Conservation (phyloP, 257 asterid genomes). For the Cinchona pubescens region DNA sequence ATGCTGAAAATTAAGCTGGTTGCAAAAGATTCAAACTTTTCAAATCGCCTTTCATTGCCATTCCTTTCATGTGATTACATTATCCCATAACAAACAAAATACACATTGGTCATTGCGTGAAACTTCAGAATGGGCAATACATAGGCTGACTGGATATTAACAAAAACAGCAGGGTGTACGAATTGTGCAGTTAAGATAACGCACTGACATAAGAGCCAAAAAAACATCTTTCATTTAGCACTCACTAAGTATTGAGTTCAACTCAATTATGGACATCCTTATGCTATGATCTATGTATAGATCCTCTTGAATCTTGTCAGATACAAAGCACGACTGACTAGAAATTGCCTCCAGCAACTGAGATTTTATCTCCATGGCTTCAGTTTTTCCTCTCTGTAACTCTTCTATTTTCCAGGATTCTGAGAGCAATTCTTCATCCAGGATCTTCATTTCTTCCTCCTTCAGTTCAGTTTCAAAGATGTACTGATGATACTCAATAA, state of each 20-base stretch:
- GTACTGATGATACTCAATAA: conserved; percentile 55
- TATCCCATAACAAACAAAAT: too few relatives aligned
- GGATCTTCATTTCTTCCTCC: conserved; percentile 56
- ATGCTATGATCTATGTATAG: conserved; percentile 47
- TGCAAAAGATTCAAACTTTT: too few relatives aligned
- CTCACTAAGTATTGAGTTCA: conserved; percentile 36
- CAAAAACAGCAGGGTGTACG: conserved; percentile 2
- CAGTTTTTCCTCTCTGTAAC: conserved; percentile 36
- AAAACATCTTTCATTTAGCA: conserved; percentile 15
- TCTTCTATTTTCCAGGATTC: conserved; percentile 37
- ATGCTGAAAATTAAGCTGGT: too few relatives aligned
- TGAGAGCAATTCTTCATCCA: conserved; percentile 48
- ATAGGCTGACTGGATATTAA: background rate
- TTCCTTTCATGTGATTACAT: background rate
- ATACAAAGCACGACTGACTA: conserved; percentile 40
- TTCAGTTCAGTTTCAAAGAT: conserved; percentile 56
- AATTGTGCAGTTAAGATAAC: conserved; percentile 7
- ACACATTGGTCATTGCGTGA: background rate
- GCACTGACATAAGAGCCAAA: conserved; percentile 21
- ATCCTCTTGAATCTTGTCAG: conserved; percentile 65
- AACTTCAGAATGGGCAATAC: background rate
- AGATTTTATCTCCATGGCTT: conserved; percentile 39
- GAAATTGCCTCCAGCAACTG: conserved; percentile 45
- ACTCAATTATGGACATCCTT: conserved; percentile 45
- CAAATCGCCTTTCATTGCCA: background rate